Conservation (phyloP, 305 asterid genomes). For the Fraxinus velutina region DNA sequence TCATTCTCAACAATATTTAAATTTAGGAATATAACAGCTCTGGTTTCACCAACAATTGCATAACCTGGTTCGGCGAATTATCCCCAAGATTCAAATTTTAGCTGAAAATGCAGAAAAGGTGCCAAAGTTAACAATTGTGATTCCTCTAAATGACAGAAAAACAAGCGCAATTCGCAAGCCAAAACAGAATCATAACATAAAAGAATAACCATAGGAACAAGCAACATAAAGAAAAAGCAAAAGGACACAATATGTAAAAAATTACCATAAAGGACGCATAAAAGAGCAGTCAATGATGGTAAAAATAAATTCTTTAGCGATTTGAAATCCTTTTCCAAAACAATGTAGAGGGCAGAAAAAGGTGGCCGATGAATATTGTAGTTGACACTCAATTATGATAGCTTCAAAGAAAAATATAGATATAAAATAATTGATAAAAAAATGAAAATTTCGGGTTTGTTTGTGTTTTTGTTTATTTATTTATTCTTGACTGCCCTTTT, state of each 20-base stretch:
- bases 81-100: slow-evolving; percentile 35
- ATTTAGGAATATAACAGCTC: slow-evolving; percentile 36
- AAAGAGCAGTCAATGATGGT: not conserved
- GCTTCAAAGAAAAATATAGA: slow-evolving; percentile 12
- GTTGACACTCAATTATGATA: slow-evolving; percentile 21
- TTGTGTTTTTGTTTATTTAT: not conserved
- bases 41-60: slow-evolving; percentile 34
- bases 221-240: slow-evolving; percentile 38
- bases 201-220: slow-evolving; percentile 46
- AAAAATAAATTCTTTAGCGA: slow-evolving; percentile 14
- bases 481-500: slow-evolving; percentile 44
- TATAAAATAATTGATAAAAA: not conserved
- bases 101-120: slow-evolving; percentile 26
- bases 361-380: not conserved
- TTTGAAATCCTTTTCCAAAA: slow-evolving; percentile 24
- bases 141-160: slow-evolving; percentile 22
- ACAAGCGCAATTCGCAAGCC: slow-evolving; percentile 26
- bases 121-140: slow-evolving; percentile 22
- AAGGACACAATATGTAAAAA: slow-evolving; percentile 29
- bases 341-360: slow-evolving; percentile 16
- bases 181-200: slow-evolving; percentile 10
- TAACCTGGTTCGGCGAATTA: slow-evolving; percentile 26
- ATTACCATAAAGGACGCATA: slow-evolving; percentile 32
- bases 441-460: slow-evolving; percentile 7
- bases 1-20: slow-evolving; percentile 47